Conservation (phyloP, 2,329 filamentous ascomycete genomes). For the Colletotrichum agaves region DNA sequence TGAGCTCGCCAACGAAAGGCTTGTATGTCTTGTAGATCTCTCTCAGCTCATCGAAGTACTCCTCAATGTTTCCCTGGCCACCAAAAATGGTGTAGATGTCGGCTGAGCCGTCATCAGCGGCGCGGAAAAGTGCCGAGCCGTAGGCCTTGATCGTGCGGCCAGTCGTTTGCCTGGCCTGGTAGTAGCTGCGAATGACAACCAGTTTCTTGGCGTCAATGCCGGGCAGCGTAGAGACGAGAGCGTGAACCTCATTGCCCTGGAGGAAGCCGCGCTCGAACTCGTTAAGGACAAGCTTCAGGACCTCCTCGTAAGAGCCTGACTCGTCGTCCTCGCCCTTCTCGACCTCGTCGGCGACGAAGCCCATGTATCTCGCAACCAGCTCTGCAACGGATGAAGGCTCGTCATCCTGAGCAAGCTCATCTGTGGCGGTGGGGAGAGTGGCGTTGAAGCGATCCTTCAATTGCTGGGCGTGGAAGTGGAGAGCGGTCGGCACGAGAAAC, state of each 20-base stretch:
- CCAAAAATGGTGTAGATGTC: conserved; percentile 95
- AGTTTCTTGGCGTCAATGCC: conserved; percentile 95
- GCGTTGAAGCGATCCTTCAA: conserved; percentile 90
- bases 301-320: conserved; percentile 89
- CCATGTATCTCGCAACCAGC: conserved; percentile 92
- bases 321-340: conserved; percentile 92
- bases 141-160: conserved; percentile 91
- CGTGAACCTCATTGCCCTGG: conserved; percentile 95
- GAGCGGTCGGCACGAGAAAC: conserved; percentile 92
- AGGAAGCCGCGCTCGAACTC: conserved; percentile 98
- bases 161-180: conserved; percentile 83
- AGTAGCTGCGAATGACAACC: conserved; percentile 90
- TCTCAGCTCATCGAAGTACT: conserved; percentile 98
- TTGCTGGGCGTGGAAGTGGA: conserved; percentile 96
- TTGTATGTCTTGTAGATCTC: conserved; percentile 93
- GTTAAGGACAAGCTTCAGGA: conserved; percentile 90
- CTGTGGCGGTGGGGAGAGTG: conserved; percentile 88
- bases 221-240: conserved; percentile 83
- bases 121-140: conserved; percentile 91
- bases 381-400: conserved; percentile 97
- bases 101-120: conserved; percentile 84
- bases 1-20: conserved; percentile 87
- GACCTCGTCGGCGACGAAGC: conserved; percentile 87
- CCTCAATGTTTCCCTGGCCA: conserved; percentile 98
- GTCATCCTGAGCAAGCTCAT: conserved; percentile 97